Conservation (phyloP, 2,329 filamentous ascomycete genomes). For the Parasarocladium wereldwijsianum region DNA sequence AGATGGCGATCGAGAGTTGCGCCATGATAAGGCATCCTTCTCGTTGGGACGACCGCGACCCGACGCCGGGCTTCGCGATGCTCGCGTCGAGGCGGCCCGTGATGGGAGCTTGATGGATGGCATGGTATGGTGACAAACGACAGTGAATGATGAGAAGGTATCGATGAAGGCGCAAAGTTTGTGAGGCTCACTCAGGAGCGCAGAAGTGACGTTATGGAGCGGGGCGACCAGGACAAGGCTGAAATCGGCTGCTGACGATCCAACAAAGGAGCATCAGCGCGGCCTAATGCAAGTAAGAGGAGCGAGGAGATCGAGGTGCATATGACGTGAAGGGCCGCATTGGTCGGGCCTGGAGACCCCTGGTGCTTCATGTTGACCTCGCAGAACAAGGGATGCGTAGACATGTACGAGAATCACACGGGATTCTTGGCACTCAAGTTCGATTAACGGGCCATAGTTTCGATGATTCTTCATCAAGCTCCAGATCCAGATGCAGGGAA, state of each 20-base stretch:
- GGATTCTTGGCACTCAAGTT: too few species aligned
- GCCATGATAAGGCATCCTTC: slow-evolving; percentile 1
- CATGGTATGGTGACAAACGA: neutral
- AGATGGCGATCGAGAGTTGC: neutral
- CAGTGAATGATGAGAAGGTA: neutral
- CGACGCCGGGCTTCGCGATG: slow-evolving; percentile 1
- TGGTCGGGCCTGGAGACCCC: too few species aligned
- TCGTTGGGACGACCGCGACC: slow-evolving; percentile 2
- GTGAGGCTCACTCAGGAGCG: neutral
- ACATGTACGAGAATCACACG: too few species aligned
- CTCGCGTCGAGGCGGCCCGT: slow-evolving; percentile 3
- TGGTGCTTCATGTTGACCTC: too few species aligned
- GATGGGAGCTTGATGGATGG: slow-evolving; percentile 2
- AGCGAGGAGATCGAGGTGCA: too few species aligned
- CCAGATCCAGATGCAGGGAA: too few species aligned
- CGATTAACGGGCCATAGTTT: too few species aligned
- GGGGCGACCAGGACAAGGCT: neutral
- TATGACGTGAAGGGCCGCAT: too few species aligned
- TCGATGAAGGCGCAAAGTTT: neutral
- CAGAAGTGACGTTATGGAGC: slow-evolving; percentile 4
- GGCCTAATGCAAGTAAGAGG: slow-evolving; percentile 3
- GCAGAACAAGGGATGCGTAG: too few species aligned
- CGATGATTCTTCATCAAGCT: too few species aligned
- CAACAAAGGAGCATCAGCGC: slow-evolving; percentile 7
- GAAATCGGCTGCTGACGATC: neutral